Percentiles rank a stretch among this genome's conserved stretches.
Conservation (phyloP, 495 filamentous ascomycete genomes). For the Pseudomonodictys pantanalensis region DNA sequence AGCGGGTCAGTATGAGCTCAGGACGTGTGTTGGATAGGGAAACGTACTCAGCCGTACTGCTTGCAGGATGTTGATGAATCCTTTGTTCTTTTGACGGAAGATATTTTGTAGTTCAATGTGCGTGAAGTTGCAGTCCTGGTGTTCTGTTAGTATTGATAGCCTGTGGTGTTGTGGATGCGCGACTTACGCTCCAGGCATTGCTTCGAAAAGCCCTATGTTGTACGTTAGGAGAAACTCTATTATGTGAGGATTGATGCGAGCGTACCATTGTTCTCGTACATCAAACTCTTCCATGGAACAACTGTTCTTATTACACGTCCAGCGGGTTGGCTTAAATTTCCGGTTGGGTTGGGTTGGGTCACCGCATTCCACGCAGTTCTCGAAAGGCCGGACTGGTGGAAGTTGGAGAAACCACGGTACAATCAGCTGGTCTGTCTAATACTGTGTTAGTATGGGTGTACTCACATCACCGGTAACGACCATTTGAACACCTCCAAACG, state of each 20-base stretch:
- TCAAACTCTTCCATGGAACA: too few species aligned
- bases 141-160: not conserved
- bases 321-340: too few species aligned
- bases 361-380: constrained; percentile 42
- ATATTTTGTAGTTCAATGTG: constrained; percentile 46
- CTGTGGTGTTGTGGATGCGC: not conserved
- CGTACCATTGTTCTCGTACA: too few species aligned
- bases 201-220: constrained; percentile 39
- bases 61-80: constrained; percentile 51
- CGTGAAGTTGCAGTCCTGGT: constrained; percentile 32
- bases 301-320: too few species aligned
- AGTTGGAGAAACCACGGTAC: constrained; percentile 42
- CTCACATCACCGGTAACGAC: not conserved
- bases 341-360: too few species aligned
- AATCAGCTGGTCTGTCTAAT: constrained; percentile 31
- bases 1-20: too few species aligned
- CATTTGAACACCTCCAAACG: constrained; percentile 47
- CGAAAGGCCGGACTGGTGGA: constrained; percentile 44
- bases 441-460: not conserved
- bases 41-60: constrained; percentile 47
- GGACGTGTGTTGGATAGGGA: too few species aligned
- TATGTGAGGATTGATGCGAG: not conserved
- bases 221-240: constrained; percentile 2
- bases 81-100: constrained; percentile 51
- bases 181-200: constrained; percentile 30